Evolutionary conservation across 2,329 filamentous ascomycete genomes (phyloP).

Genomic region (Hypoxylon sp.): DNA sequence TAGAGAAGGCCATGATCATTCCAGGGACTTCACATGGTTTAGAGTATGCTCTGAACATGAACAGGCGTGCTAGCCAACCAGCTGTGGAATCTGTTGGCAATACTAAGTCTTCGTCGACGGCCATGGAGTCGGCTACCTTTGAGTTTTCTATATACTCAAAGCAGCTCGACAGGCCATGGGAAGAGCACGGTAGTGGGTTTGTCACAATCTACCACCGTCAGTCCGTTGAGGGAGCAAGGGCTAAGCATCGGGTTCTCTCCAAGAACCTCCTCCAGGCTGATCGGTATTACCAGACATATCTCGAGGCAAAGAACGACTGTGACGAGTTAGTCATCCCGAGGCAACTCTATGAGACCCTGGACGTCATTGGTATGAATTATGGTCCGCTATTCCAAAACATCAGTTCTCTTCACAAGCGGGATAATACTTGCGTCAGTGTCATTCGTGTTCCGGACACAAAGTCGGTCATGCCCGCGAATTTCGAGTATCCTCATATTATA

Average conservation of each 20-base stretch:
- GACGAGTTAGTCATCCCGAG: slow-evolving; percentile 57
- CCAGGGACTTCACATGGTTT: slow-evolving; percentile 63
- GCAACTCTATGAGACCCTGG: slow-evolving; percentile 66
- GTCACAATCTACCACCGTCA: slow-evolving; percentile 50
- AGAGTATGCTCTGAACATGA: slow-evolving; percentile 65
- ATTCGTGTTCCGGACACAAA: slow-evolving; percentile 65
- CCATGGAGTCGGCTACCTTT: slow-evolving; percentile 38
- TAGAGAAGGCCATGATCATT: slow-evolving; percentile 67
- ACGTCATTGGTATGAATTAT: slow-evolving; percentile 67
- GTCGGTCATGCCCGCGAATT: slow-evolving; percentile 66
- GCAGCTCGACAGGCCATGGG: slow-evolving; percentile 58
- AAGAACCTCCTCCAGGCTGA: slow-evolving; percentile 44
- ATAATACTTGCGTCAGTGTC: slow-evolving; percentile 56
- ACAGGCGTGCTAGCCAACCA: slow-evolving; percentile 13
- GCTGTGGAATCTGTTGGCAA: not conserved
- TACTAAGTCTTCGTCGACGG: slow-evolving; percentile 1
- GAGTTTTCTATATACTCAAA: slow-evolving; percentile 65
- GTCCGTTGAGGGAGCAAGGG: slow-evolving; percentile 7
- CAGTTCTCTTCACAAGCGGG: slow-evolving; percentile 53
- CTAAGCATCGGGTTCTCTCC: slow-evolving; percentile 4
- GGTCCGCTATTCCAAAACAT: slow-evolving; percentile 67
- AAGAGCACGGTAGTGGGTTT: slow-evolving; percentile 59
- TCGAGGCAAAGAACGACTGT: slow-evolving; percentile 47
- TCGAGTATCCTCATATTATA: slow-evolving; percentile 69
- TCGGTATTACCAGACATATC: slow-evolving; percentile 43